Evolutionary conservation across 2,329 filamentous ascomycete species (phyloP), one percentile per base, ranked within the genome.

Genomic region (Hypoxylon sp.): DNA sequence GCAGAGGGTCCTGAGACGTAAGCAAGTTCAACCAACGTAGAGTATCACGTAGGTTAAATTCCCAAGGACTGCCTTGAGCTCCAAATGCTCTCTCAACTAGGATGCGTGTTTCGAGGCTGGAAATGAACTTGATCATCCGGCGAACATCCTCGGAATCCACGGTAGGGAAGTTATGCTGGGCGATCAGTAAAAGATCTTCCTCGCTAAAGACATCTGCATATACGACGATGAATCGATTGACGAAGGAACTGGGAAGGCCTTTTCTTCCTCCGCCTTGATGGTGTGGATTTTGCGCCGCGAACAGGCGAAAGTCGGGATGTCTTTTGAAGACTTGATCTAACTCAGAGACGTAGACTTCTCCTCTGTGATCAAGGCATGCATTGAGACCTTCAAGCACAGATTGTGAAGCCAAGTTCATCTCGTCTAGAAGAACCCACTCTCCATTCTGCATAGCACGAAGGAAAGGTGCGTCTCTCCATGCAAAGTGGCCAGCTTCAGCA

Each of bases 381-480:
- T 99, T 99, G 21, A 99, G 77, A 57, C 94, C 95, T 74, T 99
- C 94, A 1, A 99, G 81, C 2, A 99, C 92, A 3, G 93, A 96
- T 69, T 99, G 94, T 0, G 93, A 97, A 1, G 95, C 94, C 57
- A 99, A 75, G 65, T 99, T 99, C 94, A 99, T 99, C 75, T 99
- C 94, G 66, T 99, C 94, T 0, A 99, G 80, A 19, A 99, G 77
- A 7, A 99, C 94, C 94, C 94, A 99, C 63, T 96, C 90, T 19
- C 94, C 94, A 50, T 84, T 89, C 68, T 97, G 94, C 93, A 99
- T 97, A 0, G 94, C 94, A 67, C 91, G 89, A 13, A 99, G 76
- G 68, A 99, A 97, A 1, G 94, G 92, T 0, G 93, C 94, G 69
- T 99, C 93, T 61, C 91, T 84, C 94, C 94, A 99, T 1, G 90